Evolutionary conservation across 176 grass and related monocot species (phyloP), one percentile per base, ranked within the genome.

Genomic region (Sorghum bicolor): DNA sequence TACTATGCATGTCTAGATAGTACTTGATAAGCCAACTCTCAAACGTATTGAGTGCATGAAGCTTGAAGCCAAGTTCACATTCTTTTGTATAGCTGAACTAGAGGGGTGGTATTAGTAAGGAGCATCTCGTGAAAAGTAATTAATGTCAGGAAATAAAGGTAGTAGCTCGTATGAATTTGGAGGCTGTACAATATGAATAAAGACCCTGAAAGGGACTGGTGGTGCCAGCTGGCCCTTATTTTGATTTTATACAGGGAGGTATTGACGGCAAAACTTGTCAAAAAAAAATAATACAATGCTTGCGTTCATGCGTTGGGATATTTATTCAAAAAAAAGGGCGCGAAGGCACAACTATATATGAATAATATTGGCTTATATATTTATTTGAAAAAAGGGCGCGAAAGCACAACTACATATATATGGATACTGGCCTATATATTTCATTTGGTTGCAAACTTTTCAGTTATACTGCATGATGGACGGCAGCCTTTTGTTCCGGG

Each of bases 121-220:
- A 63, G 4, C 38, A 39, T 44, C 58, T 64, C 24, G 9, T 17
- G 28, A 80, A 36, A 67, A 48, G 40, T 15, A 28, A 29, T 63
- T 29, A 79, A 79, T 79, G 61, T 17, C 24, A 16, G 6, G 39
- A 64, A 79, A 47, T 79, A 67, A 48, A 45, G 60, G 19, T 20
- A 67, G 63, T 22, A 50, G 28, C 41, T 25, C 20, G 62, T 67
- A 13, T 79, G 75, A 77, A 62, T 40, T 62, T 79, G 15, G 10
- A 66, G 61, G 16, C 19, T 47, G 61, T 64, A 79, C 76, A 79
- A 20, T 64, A 79, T 62, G 64, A 44, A 45, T 22, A 79, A 79
- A 32, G 12, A 22, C 36, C 16, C 19, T 63, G 57, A 63, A 82
- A 45, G 38, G 81, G 57, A 74, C 70, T 38, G 47, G 37, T 64